These are phyloP conservation scores for Phlebiopsis gigantea DNA, from an alignment of 768 basidiomycete species.

Conservation along the genomic window DNA sequence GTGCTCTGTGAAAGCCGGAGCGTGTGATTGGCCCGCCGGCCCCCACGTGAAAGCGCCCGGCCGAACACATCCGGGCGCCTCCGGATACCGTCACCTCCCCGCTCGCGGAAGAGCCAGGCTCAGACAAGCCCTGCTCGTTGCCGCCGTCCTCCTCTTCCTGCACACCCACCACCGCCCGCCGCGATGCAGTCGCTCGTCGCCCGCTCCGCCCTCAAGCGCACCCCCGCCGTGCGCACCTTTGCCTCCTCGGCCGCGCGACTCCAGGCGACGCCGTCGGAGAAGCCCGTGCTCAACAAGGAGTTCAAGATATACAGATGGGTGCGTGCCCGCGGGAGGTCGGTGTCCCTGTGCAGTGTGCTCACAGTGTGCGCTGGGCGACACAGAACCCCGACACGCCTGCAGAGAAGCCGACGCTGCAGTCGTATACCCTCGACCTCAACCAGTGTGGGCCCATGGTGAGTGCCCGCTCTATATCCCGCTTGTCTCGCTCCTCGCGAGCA, in stretches of 20 bases:
- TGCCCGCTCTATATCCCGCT: slow-evolving; percentile 9
- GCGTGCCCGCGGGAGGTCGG: slow-evolving; percentile 20
- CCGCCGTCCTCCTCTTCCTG: neutral
- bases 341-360: neutral
- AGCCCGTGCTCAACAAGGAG: slow-evolving; percentile 77
- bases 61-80: slow-evolving; percentile 14
- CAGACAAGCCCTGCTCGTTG: neutral
- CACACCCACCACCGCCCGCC: neutral
- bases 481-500: no score
- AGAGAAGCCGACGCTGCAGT: slow-evolving; percentile 86
- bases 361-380: neutral
- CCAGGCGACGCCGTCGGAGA: slow-evolving; percentile 51
- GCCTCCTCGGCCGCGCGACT: slow-evolving; percentile 24
- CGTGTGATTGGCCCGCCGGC: slow-evolving; percentile 7
- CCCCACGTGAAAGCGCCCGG: slow-evolving; percentile 11
- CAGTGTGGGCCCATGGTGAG: slow-evolving; percentile 92
- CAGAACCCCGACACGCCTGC: slow-evolving; percentile 94
- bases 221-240: slow-evolving; percentile 20
- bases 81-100: slow-evolving; percentile 8
- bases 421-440: slow-evolving; percentile 88
- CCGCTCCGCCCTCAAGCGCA: slow-evolving; percentile 16
- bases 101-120: neutral
- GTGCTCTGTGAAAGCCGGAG: neutral
- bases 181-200: slow-evolving; percentile 49
- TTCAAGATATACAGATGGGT: slow-evolving; percentile 99